Base-by-base conservation (phyloP, 108 stramenopile species). In the Cyclotella kingstonii region DNA sequence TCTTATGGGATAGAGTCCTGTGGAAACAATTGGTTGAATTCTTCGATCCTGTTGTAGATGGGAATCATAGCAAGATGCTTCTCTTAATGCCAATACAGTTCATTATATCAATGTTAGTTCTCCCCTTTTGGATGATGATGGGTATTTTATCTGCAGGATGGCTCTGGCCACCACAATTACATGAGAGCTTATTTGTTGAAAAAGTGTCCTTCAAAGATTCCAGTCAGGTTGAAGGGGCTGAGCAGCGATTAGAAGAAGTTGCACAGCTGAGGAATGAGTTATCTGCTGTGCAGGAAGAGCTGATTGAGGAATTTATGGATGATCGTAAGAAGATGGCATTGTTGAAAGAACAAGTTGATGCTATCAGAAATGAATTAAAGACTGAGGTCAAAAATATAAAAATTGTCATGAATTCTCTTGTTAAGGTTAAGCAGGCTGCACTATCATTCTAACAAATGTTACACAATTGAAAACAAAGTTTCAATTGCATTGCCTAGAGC, bases 141-240 rank as follows among this genome's bases (percentile, higher is more conserved):
- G 91, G 91, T 28, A 48, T 85, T 19, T 59, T 73, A 0, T 84
- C 87, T 1, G 84, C 74, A 17, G 91, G 91, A 21, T 73, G 78
- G 63, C 57, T 92, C 36, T 92, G 91, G 91, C 91, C 91, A 30
- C 87, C 91, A 6, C 91, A 92, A 59, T 78, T 92, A 6, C 82
- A 87, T 12, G 91, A 92, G 46, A 81, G 77, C 27, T 59, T 91
- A 11, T 88, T 91, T 46, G 83, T 86, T 43, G 85, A 88, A 59
- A 83, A 68, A 45, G 86, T 84, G 10, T 76, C 84, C 1, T 64
- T 84, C 62, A 41, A 66, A 69, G 67, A 84, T 79, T 54, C 49
- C 60, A 31, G 86, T 65, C 50, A 75, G 57, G n/a, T 57, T 50
- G 8, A 86, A 81, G 77, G 66, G 12, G 26, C 60, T 18, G 61